Conservation (phyloP, 1,139 yeast genomes). For the Geotrichum australiense region DNA sequence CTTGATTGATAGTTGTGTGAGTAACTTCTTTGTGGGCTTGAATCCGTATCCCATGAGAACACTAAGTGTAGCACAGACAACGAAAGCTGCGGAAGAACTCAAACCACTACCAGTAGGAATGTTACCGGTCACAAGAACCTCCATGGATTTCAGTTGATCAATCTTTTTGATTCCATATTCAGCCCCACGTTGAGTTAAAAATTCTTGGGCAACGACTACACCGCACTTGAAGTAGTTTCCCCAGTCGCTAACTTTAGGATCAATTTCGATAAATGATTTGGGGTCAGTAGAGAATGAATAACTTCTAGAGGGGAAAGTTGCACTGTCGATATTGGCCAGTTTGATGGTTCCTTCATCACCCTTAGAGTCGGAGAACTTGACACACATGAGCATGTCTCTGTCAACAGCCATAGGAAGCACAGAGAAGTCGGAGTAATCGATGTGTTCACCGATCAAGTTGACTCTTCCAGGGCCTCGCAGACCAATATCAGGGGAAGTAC, state of each 20-base stretch:
- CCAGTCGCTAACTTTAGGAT: conserved; percentile 50
- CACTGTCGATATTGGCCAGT: conserved; percentile 41
- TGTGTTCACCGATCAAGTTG: conserved; percentile 68
- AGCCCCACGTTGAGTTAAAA: conserved; percentile 27
- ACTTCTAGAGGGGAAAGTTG: conserved; percentile 36
- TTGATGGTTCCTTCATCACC: conserved; percentile 11
- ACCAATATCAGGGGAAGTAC: conserved; percentile 38
- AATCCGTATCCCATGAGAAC: conserved; percentile 50
- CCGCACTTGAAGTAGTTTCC: conserved; percentile 65
- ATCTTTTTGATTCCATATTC: conserved; percentile 15
- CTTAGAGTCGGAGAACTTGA: conserved; percentile 23
- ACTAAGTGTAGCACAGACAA: conserved; percentile 59
- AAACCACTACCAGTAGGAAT: conserved; percentile 73
- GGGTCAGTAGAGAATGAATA: conserved; percentile 40
- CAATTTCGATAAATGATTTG: conserved; percentile 43
- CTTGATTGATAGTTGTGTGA: conserved; percentile 56
- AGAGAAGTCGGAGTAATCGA: conserved; percentile 61
- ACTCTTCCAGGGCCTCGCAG: conserved; percentile 71
- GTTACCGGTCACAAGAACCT: conserved; percentile 52
- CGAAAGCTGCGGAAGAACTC: conserved; percentile 67
- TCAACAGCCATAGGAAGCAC: conserved; percentile 75
- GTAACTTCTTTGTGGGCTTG: conserved; percentile 38
- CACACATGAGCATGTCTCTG: conserved; percentile 56
- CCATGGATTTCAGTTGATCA: conserved; percentile 28
- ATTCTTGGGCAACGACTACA: conserved; percentile 52